A percentile compares a stretch with the other conserved stretches of the same genome.
Conservation (phyloP, 805 yeast species). For the Kodamaea kakaduensis region DNA sequence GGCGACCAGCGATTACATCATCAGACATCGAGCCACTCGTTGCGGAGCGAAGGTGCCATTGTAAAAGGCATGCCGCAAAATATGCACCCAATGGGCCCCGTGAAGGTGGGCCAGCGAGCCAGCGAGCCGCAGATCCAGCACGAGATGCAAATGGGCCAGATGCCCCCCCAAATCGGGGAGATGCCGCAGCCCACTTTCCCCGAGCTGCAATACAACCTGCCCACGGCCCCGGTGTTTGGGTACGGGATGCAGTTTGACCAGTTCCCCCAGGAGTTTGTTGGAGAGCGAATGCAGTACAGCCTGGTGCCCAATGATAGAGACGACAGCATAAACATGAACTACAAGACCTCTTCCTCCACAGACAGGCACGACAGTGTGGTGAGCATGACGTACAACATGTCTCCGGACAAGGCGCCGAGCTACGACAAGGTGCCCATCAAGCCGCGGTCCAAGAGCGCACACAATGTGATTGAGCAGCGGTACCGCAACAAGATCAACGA, state of each 20-base stretch:
- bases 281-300: too few species aligned
- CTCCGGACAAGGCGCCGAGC: slow-evolving; percentile 1
- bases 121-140: too few species aligned
- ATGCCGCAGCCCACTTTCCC: not conserved
- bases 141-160: not conserved
- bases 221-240: slow-evolving; percentile 2
- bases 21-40: too few species aligned
- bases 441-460: slow-evolving; percentile 31
- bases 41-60: too few species aligned
- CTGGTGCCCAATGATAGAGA: too few species aligned
- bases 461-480: slow-evolving; percentile 41
- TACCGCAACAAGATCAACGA: slow-evolving; percentile 42
- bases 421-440: too few species aligned
- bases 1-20: too few species aligned
- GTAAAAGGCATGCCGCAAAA: too few species aligned
- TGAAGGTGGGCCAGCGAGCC: too few species aligned
- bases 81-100: too few species aligned
- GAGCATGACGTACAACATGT: slow-evolving; percentile 1
- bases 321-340: not conserved
- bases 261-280: not conserved
- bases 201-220: not conserved
- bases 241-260: slow-evolving; percentile 1
- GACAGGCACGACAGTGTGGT: slow-evolving; percentile 1
- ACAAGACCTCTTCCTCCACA: not conserved
- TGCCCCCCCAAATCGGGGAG: not conserved